Percentiles rank a stretch among this genome's conserved stretches.
phyloP scores from a whole-genome alignment of 169 alveolate genomes.

The Plasmodium chabaudi region DNA sequence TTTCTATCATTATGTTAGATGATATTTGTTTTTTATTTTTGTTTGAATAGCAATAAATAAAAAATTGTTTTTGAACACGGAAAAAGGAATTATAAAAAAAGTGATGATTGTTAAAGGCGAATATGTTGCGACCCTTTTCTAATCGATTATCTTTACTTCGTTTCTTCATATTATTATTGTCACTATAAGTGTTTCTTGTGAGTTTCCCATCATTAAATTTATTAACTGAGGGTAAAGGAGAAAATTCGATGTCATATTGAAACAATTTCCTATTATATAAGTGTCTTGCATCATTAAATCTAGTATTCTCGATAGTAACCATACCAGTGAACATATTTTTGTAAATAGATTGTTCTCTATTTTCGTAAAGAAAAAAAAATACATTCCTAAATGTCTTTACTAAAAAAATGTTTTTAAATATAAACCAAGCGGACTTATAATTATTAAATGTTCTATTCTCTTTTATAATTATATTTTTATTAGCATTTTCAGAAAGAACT shows the following conservation, averaged over 20 bases:
- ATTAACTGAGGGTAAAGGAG: not conserved
- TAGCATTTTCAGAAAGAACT: constrained; percentile 2
- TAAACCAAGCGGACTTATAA: not conserved
- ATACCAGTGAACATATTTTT: constrained; percentile 10
- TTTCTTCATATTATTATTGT: not conserved
- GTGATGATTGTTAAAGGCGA: too few relatives aligned
- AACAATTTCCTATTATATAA: constrained; percentile 57
- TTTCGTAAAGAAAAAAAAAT: not conserved
- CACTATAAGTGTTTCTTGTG: too few relatives aligned
- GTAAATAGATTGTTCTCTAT: constrained; percentile 1
- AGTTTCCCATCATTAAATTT: not conserved
- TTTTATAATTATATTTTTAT: constrained; percentile 1
- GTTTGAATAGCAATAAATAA: constrained; percentile 2
- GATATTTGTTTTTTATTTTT: constrained; percentile 1
- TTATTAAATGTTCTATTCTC: constrained; percentile 18
- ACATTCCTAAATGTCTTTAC: not conserved
- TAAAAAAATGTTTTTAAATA: constrained; percentile 23
- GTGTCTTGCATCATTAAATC: not conserved
- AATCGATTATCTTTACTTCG: not conserved
- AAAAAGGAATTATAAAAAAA: constrained; percentile 24
- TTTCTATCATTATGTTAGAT: constrained; percentile 22
- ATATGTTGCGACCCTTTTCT: not conserved
- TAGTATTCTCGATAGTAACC: not conserved
- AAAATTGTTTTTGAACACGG: constrained; percentile 17
- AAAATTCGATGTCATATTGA: constrained; percentile 33